These are phyloP conservation scores for Calonectria honghensis DNA, from an alignment of 2,329 filamentous ascomycete genomes.

Conservation along the genomic window DNA sequence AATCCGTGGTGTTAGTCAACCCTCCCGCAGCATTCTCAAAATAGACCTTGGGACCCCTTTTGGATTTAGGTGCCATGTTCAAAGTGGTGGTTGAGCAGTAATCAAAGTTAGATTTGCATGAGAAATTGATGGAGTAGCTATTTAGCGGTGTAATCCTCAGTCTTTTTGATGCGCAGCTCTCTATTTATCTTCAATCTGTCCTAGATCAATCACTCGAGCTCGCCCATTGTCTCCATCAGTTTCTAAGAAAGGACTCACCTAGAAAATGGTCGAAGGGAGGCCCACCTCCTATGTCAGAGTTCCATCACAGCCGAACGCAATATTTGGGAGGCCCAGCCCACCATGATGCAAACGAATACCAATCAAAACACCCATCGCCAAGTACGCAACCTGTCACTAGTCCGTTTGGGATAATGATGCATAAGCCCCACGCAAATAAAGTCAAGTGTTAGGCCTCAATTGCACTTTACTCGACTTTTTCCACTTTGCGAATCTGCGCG, in stretches of 20 bases:
- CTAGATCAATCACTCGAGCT: neutral
- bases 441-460: slow-evolving; percentile 38
- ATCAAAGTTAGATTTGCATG: too few species aligned
- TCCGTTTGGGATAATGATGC: slow-evolving; percentile 4
- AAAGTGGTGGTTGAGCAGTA: neutral
- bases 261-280: slow-evolving; percentile 32
- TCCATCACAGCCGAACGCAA: slow-evolving; percentile 1
- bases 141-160: neutral
- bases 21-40: neutral
- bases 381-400: slow-evolving; percentile 5
- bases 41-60: neutral
- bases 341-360: slow-evolving; percentile 36
- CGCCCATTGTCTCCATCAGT: neutral
- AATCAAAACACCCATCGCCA: slow-evolving; percentile 41
- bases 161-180: neutral
- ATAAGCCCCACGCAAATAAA: slow-evolving; percentile 21
- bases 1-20: neutral
- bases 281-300: slow-evolving; percentile 37
- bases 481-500: slow-evolving; percentile 30
- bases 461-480: slow-evolving; percentile 30
- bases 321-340: slow-evolving; percentile 27
- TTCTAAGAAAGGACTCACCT: neutral
- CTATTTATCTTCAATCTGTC: slow-evolving; percentile 8
- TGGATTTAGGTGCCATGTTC: neutral
- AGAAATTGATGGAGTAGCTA: neutral